Evolutionary conservation across 1,284 basidiomycete genomes (phyloP), one percentile per base, ranked within the genome.

Genomic region (Melanopsichium pennsylvanicum): DNA sequence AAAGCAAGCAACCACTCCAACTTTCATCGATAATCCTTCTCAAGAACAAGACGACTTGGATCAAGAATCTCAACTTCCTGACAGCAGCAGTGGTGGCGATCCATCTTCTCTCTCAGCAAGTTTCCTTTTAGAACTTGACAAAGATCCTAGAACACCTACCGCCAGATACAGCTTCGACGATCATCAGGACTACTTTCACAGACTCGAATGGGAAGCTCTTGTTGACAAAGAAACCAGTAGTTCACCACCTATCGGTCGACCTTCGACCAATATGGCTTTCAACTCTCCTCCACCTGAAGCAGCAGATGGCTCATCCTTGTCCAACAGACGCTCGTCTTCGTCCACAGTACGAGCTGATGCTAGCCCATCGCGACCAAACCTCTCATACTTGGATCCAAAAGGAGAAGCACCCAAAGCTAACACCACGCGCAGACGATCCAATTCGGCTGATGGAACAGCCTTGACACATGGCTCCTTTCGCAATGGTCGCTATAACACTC

Each of bases 101-200:
- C 42, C 46, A n/a, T 48, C 37, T 11, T 61, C 54, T 8, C 45
- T 56, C 5, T 62, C 59, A 2, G 52, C 52, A 12, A 62, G 59
- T 35, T 62, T 62, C 37, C 38, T 62, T 8, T 56, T 52, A 9
- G 51, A 62, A 23, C 51, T 62, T 6, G 35, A 47, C 19, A 39
- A 38, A 3, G 35, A 56, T 27, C 26, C 64, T 2, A 39, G 49
- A 3, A 62, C 58, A 6, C 58, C 64, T 6, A 57, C 54, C 0
- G 58, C 45, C 4, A 37, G 64, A 5, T 68, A 68, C 34, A 61
- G 58, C 12, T 68, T 68, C 42, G 64, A 68, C 64, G 64, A 68
- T 39, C 64, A 68, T 21, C 58, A 68, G 4, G 58, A 68, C 49
- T 68, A 68, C 46, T 57, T 61, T 11, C 46, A 61, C 19, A 43